Evolutionary conservation across 2,329 filamentous ascomycete genomes (phyloP), one percentile per base, ranked within the genome.

Genomic region (Rutstroemia sp.): DNA sequence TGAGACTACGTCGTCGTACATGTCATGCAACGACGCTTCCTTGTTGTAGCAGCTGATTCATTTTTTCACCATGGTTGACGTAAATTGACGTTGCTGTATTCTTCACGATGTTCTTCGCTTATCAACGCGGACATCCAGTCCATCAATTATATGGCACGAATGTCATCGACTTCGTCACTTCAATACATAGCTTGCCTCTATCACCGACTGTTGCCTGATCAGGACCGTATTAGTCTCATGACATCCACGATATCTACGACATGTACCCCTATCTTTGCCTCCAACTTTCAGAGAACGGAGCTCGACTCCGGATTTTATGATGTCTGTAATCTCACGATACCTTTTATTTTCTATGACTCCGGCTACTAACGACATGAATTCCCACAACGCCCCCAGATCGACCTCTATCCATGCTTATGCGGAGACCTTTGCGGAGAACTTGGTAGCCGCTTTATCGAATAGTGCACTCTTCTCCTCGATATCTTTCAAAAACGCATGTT

Each of bases 401-500:
- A 19, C 19, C 30, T 36, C 36, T 42, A 4, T n/a, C 9, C 42
- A 21, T 21, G 8, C 5, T 65, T 63, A 66, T 63, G 62, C 60
- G 25, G 62, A 57, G 46, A 90, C 89, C 77, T 92, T 96, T 36
- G 92, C 81, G 63, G 83, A 86, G 73, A 94, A 97, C 75, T 95
- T 97, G 25, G 82, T 78, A 19, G 88, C 89, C 12, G 92, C 92
- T 66, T 84, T 84, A 71, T 95, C 89, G 69, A 97, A 97, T 57
- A 91, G 73, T n/a, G 78, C 81, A 71, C 84, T 89, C 84, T 96
- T 97, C 73, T 90, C 89, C 67, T 84, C 79, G 64, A 95, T 73
- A 65, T 96, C 92, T 42, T 73, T 70, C 57, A 96, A 71, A 60
- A 94, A 76, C 36, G 82, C 74, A 71, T 96, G 91, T 53, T 85